Conservation (phyloP, 179 eudicot species). For the Pouteria campechiana region DNA sequence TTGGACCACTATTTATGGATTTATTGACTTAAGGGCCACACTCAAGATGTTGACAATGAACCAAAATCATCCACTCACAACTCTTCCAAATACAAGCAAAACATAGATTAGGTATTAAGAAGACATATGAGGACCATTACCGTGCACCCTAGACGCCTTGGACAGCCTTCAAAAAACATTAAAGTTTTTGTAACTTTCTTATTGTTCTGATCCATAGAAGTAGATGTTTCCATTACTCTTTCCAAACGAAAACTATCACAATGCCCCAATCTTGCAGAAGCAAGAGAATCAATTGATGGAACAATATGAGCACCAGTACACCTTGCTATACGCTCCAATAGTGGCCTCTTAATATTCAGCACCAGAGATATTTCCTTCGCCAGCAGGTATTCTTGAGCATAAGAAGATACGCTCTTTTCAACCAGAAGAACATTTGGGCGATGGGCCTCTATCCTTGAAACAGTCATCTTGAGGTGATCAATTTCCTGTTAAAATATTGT, state of each 20-base stretch:
- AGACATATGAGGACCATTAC: slow-evolving; percentile 25
- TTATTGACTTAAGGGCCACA: no score
- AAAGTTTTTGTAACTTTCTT: slow-evolving; percentile 72
- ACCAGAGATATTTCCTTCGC: slow-evolving; percentile 94
- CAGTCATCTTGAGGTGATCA: slow-evolving; percentile 76
- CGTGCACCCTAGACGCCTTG: slow-evolving; percentile 99
- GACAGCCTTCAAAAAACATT: slow-evolving; percentile 98
- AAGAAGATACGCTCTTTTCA: slow-evolving; percentile 91
- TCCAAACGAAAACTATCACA: slow-evolving; percentile 84
- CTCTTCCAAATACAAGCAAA: neutral
- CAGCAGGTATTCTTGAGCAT: slow-evolving; percentile 84
- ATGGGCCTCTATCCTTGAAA: slow-evolving; percentile 87
- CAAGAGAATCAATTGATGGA: slow-evolving; percentile 58
- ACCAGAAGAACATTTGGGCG: slow-evolving; percentile 85
- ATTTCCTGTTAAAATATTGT: slow-evolving; percentile 47
- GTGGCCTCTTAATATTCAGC: slow-evolving; percentile 80
- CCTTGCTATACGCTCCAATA: slow-evolving; percentile 74
- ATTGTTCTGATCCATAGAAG: slow-evolving; percentile 36
- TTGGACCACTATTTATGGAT: no score
- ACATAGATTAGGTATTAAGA: neutral
- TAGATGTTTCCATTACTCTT: slow-evolving; percentile 66
- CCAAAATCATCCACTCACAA: neutral
- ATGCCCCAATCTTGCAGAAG: slow-evolving; percentile 62
- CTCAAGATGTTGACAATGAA: no score
- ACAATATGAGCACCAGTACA: slow-evolving; percentile 85